Percentiles rank a stretch among this genome's conserved stretches.
Conservation (phyloP, 106 monocot species). For the Cymbidium sinense region DNA sequence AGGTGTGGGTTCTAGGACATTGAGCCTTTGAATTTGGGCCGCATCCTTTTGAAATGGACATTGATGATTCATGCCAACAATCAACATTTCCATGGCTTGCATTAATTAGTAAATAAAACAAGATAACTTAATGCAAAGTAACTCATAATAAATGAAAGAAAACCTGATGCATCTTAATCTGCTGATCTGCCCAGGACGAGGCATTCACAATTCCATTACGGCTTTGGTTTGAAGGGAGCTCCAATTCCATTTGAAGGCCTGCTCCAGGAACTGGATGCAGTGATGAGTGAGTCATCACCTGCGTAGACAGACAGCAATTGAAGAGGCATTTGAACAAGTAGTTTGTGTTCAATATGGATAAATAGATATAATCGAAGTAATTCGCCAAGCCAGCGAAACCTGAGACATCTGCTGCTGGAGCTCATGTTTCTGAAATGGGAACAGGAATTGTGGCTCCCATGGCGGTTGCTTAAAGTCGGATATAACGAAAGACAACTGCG, state of each 20-base stretch:
- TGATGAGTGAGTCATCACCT: neutral
- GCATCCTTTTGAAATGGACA: neutral
- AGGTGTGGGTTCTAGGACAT: too few species aligned
- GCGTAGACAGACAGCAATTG: neutral
- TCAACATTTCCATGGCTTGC: neutral
- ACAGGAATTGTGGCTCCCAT: too few species aligned
- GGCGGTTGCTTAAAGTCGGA: neutral
- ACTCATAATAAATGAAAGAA: neutral
- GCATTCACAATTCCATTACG: neutral
- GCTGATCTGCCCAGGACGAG: neutral
- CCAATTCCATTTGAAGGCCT: neutral
- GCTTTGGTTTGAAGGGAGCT: conserved; percentile 9
- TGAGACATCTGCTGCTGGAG: neutral
- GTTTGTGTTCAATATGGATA: neutral
- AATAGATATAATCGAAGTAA: neutral
- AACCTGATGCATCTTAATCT: neutral
- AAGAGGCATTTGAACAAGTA: neutral
- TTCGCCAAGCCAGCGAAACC: neutral
- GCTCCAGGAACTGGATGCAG: neutral
- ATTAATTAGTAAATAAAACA: neutral
- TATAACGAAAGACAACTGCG: neutral
- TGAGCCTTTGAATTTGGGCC: neutral
- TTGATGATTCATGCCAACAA: neutral
- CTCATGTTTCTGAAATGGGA: neutral
- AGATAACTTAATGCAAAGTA: neutral